Percentiles rank a stretch among this genome's conserved stretches.
Conservation (phyloP, 495 filamentous ascomycete genomes). For the Durotheca rogersii region DNA sequence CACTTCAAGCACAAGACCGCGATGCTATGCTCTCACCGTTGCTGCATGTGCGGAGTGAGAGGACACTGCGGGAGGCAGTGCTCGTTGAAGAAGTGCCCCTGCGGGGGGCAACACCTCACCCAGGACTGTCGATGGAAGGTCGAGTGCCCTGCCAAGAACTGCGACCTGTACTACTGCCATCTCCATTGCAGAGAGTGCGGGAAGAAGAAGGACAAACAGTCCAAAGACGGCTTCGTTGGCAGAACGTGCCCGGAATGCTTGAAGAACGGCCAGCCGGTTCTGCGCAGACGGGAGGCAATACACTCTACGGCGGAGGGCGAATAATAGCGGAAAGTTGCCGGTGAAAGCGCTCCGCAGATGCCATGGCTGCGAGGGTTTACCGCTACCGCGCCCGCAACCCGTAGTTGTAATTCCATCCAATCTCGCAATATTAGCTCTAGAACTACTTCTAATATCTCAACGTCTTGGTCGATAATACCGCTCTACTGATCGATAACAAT, state of each 20-base stretch:
- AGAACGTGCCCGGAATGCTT: slow-evolving; percentile 37
- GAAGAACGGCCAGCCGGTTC: slow-evolving; percentile 23
- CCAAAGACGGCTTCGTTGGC: slow-evolving; percentile 30
- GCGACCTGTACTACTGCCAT: slow-evolving; percentile 37
- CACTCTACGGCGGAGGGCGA: too few relatives aligned
- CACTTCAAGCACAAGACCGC: slow-evolving; percentile 36
- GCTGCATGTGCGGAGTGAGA: slow-evolving; percentile 44
- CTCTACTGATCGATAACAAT: too few relatives aligned
- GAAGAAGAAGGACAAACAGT: slow-evolving; percentile 30
- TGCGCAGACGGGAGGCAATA: too few relatives aligned
- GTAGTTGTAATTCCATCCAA: too few relatives aligned
- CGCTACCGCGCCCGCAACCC: too few relatives aligned
- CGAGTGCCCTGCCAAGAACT: slow-evolving; percentile 34
- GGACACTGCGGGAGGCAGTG: slow-evolving; percentile 41
- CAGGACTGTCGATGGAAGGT: slow-evolving; percentile 45
- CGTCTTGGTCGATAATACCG: too few relatives aligned
- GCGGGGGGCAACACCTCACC: slow-evolving; percentile 39
- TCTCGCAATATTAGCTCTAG: too few relatives aligned
- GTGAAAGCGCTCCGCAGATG: too few relatives aligned
- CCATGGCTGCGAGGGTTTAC: too few relatives aligned
- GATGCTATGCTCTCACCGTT: slow-evolving; percentile 40
- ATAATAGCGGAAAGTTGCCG: too few relatives aligned
- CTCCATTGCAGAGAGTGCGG: slow-evolving; percentile 43
- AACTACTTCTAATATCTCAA: too few relatives aligned
- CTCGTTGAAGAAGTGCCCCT: slow-evolving; percentile 33